Evolutionary conservation across 2,329 filamentous ascomycete genomes (phyloP).

Genomic region (Penicillium sp.): DNA sequence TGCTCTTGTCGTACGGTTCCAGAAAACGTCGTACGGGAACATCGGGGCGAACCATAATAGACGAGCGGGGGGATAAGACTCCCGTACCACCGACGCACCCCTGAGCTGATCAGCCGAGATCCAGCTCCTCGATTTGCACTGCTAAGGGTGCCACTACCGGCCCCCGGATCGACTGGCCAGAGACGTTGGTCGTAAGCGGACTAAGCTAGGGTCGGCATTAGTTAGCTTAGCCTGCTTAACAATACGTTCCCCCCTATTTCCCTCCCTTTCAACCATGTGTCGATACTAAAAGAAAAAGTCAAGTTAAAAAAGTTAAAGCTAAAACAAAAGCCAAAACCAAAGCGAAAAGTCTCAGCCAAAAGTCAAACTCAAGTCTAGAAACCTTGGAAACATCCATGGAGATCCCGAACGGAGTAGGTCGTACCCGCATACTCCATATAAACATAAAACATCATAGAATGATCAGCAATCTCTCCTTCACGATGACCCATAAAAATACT

Average conservation of each 20-base stretch:
- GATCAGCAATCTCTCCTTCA: not conserved
- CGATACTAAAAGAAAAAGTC: not conserved
- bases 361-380: not conserved
- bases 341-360: not conserved
- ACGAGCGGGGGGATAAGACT: constrained; percentile 10
- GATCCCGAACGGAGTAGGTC: not conserved
- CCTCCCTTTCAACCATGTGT: not conserved
- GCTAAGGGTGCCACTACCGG: constrained; percentile 24
- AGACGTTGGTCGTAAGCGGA: constrained; percentile 1
- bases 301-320: not conserved
- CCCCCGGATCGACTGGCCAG: constrained; percentile 27
- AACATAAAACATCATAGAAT: not conserved
- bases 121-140: constrained; percentile 14
- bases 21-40: not conserved
- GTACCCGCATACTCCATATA: not conserved
- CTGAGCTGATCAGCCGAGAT: constrained; percentile 35
- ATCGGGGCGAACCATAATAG: constrained; percentile 8
- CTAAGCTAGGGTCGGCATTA: constrained; percentile 1
- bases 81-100: constrained; percentile 17
- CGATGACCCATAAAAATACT: constrained; percentile 1
- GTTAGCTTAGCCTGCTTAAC: not conserved
- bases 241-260: not conserved
- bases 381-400: not conserved
- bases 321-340: not conserved
- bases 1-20: constrained; percentile 2